A percentile compares a stretch with the other conserved stretches of the same genome.
Conservation (phyloP, 352 stramenopile species). For the Globisporangium parvum region DNA sequence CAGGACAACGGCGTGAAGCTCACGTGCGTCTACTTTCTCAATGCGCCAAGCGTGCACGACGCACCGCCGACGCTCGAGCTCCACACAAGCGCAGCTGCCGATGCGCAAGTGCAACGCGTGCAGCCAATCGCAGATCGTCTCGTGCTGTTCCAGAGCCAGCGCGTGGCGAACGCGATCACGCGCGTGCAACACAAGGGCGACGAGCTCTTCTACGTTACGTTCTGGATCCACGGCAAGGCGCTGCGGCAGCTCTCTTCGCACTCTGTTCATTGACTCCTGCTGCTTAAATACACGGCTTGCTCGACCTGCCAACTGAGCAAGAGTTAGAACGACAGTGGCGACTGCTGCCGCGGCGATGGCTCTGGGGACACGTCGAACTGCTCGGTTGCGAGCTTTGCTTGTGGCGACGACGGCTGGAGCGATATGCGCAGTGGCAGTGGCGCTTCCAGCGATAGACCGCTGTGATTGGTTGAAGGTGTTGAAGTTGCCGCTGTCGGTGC, state of each 20-base stretch:
- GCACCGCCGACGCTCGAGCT: conserved; percentile 24
- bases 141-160: conserved; percentile 63
- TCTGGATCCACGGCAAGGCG: conserved; percentile 78
- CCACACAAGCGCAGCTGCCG: conserved; percentile 20
- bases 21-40: conserved; percentile 71
- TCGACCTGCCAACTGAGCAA: no score
- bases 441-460: not conserved
- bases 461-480: not conserved
- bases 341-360: not conserved
- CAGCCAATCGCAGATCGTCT: conserved; percentile 38
- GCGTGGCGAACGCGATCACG: conserved; percentile 65
- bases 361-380: not conserved
- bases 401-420: not conserved
- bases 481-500: not conserved
- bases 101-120: conserved; percentile 30
- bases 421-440: not conserved
- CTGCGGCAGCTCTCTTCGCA: conserved; percentile 8
- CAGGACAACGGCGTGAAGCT: conserved; percentile 79
- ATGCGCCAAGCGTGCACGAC: conserved; percentile 11
- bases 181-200: conserved; percentile 3
- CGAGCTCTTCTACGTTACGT: conserved; percentile 61
- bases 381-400: not conserved
- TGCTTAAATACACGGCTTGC: conserved; percentile 12
- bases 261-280: not conserved
- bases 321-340: no score